phyloP scores from a whole-genome alignment of 768 basidiomycete species.

The Psilocybe tampanensis region DNA sequence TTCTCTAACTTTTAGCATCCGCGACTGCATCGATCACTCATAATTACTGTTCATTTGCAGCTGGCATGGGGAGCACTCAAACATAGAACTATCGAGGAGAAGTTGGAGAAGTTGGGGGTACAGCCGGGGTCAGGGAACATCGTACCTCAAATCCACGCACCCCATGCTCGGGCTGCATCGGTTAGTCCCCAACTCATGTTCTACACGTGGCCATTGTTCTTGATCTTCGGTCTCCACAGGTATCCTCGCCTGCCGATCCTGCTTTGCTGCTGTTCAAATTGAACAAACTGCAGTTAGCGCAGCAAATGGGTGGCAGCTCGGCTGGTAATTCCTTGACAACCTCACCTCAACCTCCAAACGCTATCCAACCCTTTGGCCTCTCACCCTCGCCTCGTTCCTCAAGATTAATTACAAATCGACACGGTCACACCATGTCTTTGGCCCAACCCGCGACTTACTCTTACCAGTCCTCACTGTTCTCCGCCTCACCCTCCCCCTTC shows the following conservation, averaged over 20 bases:
- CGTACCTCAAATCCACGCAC: slow-evolving; percentile 65
- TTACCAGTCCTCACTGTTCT: slow-evolving; percentile 37
- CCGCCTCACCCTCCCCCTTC: slow-evolving; percentile 38
- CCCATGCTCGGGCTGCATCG: slow-evolving; percentile 83
- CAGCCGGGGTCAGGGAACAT: slow-evolving; percentile 62
- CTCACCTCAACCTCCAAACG: slow-evolving; percentile 67
- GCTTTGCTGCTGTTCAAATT: slow-evolving; percentile 80
- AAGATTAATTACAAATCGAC: slow-evolving; percentile 51
- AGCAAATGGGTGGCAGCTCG: slow-evolving; percentile 42
- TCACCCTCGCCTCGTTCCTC: slow-evolving; percentile 50
- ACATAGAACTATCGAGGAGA: slow-evolving; percentile 76
- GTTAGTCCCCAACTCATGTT: slow-evolving; percentile 54
- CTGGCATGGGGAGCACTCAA: slow-evolving; percentile 74
- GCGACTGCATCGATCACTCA: slow-evolving; percentile 11
- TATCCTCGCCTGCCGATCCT: slow-evolving; percentile 90
- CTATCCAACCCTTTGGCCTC: slow-evolving; percentile 33
- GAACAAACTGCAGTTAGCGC: slow-evolving; percentile 80
- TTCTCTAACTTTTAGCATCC: slow-evolving; percentile 3
- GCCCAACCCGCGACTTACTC: slow-evolving; percentile 57
- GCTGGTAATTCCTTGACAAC: slow-evolving; percentile 55
- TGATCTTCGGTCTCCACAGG: slow-evolving; percentile 43
- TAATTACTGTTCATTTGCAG: slow-evolving; percentile 36
- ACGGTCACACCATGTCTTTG: slow-evolving; percentile 77
- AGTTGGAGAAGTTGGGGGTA: slow-evolving; percentile 78
- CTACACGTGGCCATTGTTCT: slow-evolving; percentile 23